Percentiles rank a stretch among this genome's conserved stretches.
These are phyloP conservation scores for Lipomyces anomalus DNA, from an alignment of 805 yeast species.

Conservation along the genomic window DNA sequence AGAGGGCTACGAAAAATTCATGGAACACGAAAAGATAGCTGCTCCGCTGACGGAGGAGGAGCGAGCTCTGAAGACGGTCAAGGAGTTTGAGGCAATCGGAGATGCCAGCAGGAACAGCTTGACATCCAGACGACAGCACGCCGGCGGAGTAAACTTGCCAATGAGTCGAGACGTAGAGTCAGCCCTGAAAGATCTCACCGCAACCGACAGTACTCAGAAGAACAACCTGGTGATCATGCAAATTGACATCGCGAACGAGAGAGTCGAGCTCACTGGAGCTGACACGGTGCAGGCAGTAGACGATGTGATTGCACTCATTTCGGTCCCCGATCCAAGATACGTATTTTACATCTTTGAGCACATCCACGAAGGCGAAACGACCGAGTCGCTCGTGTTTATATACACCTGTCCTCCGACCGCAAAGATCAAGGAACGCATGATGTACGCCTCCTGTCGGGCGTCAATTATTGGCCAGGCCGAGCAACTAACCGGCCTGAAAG, in stretches of 20 bases:
- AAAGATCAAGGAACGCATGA: slow-evolving; percentile 84
- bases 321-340: slow-evolving; percentile 50
- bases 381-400: slow-evolving; percentile 47
- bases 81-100: slow-evolving; percentile 17
- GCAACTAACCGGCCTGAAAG: slow-evolving; percentile 12
- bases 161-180: slow-evolving; percentile 32
- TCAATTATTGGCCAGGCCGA: slow-evolving; percentile 30
- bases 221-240: slow-evolving; percentile 41
- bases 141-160: slow-evolving; percentile 24
- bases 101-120: slow-evolving; percentile 2
- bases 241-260: slow-evolving; percentile 48
- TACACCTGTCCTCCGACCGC: slow-evolving; percentile 89
- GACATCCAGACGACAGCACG: too few relatives aligned
- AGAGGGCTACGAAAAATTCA: slow-evolving; percentile 43
- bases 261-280: slow-evolving; percentile 37
- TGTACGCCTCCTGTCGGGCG: slow-evolving; percentile 71
- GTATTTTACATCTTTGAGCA: slow-evolving; percentile 39
- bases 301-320: slow-evolving; percentile 35
- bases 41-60: slow-evolving; percentile 59
- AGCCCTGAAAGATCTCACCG: slow-evolving; percentile 31
- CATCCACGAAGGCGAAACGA: slow-evolving; percentile 33
- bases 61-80: slow-evolving; percentile 25
- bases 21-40: slow-evolving; percentile 35
- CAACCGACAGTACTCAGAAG: slow-evolving; percentile 29
- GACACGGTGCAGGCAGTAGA: slow-evolving; percentile 27